Base-by-base conservation (phyloP, 768 basidiomycete species). In the Gautieria morchelliformis region DNA sequence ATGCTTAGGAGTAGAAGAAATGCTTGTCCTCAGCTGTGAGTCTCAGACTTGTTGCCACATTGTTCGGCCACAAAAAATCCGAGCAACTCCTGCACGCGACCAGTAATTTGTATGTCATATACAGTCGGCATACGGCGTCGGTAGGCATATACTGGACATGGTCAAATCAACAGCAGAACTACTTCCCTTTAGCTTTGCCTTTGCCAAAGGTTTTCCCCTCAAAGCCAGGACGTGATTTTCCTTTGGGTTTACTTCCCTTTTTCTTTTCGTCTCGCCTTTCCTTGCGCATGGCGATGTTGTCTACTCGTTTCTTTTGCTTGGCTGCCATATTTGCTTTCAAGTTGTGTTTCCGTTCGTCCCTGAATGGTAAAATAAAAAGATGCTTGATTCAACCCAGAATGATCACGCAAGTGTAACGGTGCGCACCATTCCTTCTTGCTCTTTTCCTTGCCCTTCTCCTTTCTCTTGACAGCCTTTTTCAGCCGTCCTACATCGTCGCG, bases 381-480 rank as follows among this genome's bases (percentile, higher is more conserved):
- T 5, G 30, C 8, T 27, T n/a, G 58, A 45, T 53, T 33, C 59
- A 12, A 61, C 17, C 20, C 32, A 51, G 27, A 27, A 44, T n/a
- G 19, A 33, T 27, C 48, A 65, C 41, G 12, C 32, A 15, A 19
- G 49, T n/a, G 33, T 4, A 45, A 51, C 27, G 11, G 22, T 35
- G 73, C 85, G 56, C 60, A 94, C 94, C 95, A 98, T 45, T 80
- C 77, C 65, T 87, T 88, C 68, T 88, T 89, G 59, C 84, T 83
- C 74, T 89, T 93, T 22, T 59, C 64, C 68, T 97, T 97, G 63
- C 84, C 84, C 69, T 95, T 94, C 71, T 96, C 95, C 61, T 89
- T 85, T 68, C 89, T 76, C 76, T 96, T 98, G 8, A 81, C 83
- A 42, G 93, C 93, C 74, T 96, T 97, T 75, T 95, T 97, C 65